Conservation (phyloP, 1,284 basidiomycete species). For the Bondarzewia mesenterica region DNA sequence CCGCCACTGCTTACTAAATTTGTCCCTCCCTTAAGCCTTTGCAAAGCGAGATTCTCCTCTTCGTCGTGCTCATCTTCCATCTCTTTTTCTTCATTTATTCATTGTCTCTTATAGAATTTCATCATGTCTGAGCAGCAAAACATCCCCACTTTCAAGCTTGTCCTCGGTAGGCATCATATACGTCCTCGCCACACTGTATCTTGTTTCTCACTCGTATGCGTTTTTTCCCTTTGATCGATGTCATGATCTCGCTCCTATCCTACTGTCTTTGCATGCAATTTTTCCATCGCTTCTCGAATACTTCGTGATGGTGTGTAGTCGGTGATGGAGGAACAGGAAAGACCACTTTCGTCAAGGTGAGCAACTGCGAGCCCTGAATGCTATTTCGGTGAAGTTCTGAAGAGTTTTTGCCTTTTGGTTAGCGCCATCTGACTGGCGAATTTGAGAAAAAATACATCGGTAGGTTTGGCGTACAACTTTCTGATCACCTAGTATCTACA, state of each 20-base stretch:
- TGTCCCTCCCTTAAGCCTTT: slow-evolving; percentile 14
- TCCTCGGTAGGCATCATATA: slow-evolving; percentile 66
- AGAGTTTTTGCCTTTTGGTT: slow-evolving; percentile 24
- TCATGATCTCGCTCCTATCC: slow-evolving; percentile 7
- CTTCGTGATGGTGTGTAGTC: slow-evolving; percentile 42
- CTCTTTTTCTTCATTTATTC: slow-evolving; percentile 14
- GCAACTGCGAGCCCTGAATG: slow-evolving; percentile 18
- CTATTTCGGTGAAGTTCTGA: slow-evolving; percentile 48
- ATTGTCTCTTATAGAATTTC: slow-evolving; percentile 13
- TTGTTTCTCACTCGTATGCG: slow-evolving; percentile 9
- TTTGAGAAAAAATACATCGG: slow-evolving; percentile 99
- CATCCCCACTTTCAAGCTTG: slow-evolving; percentile 98
- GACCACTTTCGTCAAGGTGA: slow-evolving; percentile 95
- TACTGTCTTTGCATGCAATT: slow-evolving; percentile 1
- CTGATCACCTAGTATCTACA: not conserved
- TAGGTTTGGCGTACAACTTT: slow-evolving; percentile 24
- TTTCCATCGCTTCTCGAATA: not conserved
- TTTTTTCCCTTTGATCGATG: slow-evolving; percentile 24
- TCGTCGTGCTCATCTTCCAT: slow-evolving; percentile 19
- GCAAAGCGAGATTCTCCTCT: not conserved
- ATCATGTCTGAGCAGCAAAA: slow-evolving; percentile 38
- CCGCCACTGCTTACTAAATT: slow-evolving; percentile 4
- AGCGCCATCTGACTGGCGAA: slow-evolving; percentile 99
- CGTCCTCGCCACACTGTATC: slow-evolving; percentile 18
- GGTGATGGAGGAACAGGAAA: slow-evolving; percentile 99